Evolutionary conservation across 2,329 filamentous ascomycete genomes (phyloP), one percentile per base, ranked within the genome.

Genomic region (Fusarium sp.): DNA sequence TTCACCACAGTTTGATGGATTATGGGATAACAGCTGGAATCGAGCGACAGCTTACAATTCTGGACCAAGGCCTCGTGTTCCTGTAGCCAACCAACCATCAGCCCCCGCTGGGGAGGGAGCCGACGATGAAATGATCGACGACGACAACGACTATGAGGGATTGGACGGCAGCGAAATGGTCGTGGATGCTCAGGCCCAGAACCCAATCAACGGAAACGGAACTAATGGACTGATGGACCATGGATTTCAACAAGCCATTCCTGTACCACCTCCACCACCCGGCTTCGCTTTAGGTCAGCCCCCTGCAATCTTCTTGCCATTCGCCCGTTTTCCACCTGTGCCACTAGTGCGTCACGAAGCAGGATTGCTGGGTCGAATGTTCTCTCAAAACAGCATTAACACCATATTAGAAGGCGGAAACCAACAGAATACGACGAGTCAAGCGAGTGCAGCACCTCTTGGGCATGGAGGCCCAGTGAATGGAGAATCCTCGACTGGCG

Each of bases 141-240:
- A 82, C n/a, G 80, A 82, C n/a, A 79, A 82, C 39, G 80, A 80
- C 20, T 79, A 80, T 40, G 81, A 82, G 30, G 80, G 76, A 11
- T 58, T 81, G 19, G 80, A 82, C 27, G 75, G 73, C 7, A 78
- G 70, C 60, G 80, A 81, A 25, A 80, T 80, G 78, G 72, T 74
- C 6, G 71, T 80, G 5, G 78, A 81, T 46, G 71, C 59, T 4
- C 74, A 77, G 45, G 66, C 56, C 8, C 76, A 75, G 20, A 75
- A 76, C 32, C 67, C 73, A n/a, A 51, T 48, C 17, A 61, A 73
- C 40, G 59, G 40, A 19, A 56, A 67, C 32, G 57, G 48, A 53
- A 62, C 47, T 23, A 41, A 32, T 55, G 20, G 46, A 56, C 20
- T 65, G 19, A 46, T 41, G 49, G 65, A 62, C 65, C 41, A 62